phyloP scores from a whole-genome alignment of 164 flowering plant genomes.

The Paratinospora sagittata region DNA sequence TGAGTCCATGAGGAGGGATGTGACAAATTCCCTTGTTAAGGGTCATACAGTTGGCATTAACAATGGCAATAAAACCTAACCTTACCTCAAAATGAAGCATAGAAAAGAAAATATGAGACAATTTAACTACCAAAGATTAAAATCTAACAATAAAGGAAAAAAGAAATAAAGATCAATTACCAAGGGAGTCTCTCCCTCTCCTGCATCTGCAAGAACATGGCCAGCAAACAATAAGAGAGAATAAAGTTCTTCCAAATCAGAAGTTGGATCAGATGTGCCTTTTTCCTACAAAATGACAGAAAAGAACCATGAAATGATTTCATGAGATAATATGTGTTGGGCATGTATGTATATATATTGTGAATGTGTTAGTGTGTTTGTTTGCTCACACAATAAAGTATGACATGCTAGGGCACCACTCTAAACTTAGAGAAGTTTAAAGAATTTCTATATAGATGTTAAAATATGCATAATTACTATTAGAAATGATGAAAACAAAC shows the following conservation, averaged over 20 bases:
- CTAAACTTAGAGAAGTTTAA: too few species aligned
- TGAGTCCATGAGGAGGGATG: too few species aligned
- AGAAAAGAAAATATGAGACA: neutral
- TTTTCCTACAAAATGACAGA: constrained; percentile 44
- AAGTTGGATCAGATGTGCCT: constrained; percentile 63
- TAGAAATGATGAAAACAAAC: too few species aligned
- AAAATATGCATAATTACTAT: too few species aligned
- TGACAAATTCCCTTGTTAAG: neutral
- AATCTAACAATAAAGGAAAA: neutral
- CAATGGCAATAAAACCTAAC: neutral
- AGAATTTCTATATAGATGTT: too few species aligned
- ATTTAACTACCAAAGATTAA: neutral
- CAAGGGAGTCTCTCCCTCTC: constrained; percentile 89
- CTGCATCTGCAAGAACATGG: constrained; percentile 94
- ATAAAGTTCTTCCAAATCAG: constrained; percentile 79
- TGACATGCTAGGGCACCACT: neutral
- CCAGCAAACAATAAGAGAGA: constrained; percentile 76
- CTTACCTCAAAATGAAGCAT: neutral
- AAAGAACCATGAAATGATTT: neutral
- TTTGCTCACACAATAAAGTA: neutral
- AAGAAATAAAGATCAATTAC: constrained; percentile 31
- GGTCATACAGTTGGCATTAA: neutral
- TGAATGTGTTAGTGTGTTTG: neutral
- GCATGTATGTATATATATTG: neutral
- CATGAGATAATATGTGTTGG: neutral